These are phyloP conservation scores for Lasiosphaeria hispida DNA, from an alignment of 495 filamentous ascomycete genomes.

Conservation along the genomic window DNA sequence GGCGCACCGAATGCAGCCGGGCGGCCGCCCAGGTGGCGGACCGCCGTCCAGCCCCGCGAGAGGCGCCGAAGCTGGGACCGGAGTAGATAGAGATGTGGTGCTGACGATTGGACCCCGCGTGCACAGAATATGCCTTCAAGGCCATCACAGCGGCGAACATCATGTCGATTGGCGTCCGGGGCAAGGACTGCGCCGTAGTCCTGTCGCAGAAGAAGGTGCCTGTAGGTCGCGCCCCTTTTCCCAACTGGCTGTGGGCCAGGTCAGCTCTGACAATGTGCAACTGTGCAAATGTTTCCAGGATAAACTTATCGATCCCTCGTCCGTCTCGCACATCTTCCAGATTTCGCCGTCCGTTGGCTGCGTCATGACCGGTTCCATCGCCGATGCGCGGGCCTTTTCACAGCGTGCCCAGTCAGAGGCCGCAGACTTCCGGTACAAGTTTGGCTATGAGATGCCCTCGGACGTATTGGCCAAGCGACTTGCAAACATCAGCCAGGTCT, in stretches of 20 bases:
- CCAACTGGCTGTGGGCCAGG: neutral
- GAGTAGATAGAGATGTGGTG: slow-evolving; percentile 5
- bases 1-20: too few species aligned
- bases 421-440: slow-evolving; percentile 97
- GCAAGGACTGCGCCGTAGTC: slow-evolving; percentile 95
- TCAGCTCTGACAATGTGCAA: slow-evolving; percentile 27
- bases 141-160: slow-evolving; percentile 99
- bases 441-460: slow-evolving; percentile 98
- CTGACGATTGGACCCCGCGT: slow-evolving; percentile 28
- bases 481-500: slow-evolving; percentile 98
- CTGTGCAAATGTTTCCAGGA: slow-evolving; percentile 57
- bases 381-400: slow-evolving; percentile 89
- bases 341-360: slow-evolving; percentile 94
- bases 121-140: slow-evolving; percentile 98
- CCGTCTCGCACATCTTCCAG: slow-evolving; percentile 95
- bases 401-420: slow-evolving; percentile 92
- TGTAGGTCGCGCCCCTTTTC: slow-evolving; percentile 57
- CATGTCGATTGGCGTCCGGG: slow-evolving; percentile 91
- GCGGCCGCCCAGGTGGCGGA: too few species aligned
- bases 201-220: slow-evolving; percentile 99
- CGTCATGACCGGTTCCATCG: slow-evolving; percentile 98
- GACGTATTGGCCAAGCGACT: slow-evolving; percentile 93
- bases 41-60: too few species aligned
- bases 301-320: slow-evolving; percentile 96
- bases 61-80: too few species aligned